Base-by-base conservation (phyloP, 306 rosid species). In the Hylodesmum podocarpum region DNA sequence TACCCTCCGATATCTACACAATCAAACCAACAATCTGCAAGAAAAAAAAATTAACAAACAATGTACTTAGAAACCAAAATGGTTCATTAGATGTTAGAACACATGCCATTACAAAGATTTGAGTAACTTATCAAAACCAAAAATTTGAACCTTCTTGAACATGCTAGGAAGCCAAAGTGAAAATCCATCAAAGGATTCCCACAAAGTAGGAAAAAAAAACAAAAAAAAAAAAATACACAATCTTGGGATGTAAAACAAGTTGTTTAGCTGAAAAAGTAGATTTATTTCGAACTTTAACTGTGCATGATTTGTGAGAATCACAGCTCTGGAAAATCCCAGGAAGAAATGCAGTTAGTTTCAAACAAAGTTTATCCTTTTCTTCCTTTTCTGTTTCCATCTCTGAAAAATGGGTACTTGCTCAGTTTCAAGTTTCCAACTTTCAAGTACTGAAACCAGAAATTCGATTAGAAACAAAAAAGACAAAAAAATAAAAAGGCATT, bases 1-100 rank as follows among this genome's bases (percentile, higher is more conserved):
- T 43, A 1, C 66, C 78, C 22, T 79, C 64, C 76, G 43, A 29
- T 49, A 44, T 68, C 47, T 53, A 67, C 28, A 39, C 34, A 25
- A 53, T 66, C 83, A 82, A 76, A 76, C 69, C 40, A 84, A 81
- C 62, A 88, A 88, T 71, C 88, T 90, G 89, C 88, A 79, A 29
- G 53, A 15, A 44, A 39, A 44, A 39, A n/a, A 36, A 81, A 29
- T 16, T 28, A 66, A 78, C 4, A 14, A 37, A 28, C 6, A 46
- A 54, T 37, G 33, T 39, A 43, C 24, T 63, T 3, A 69, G 46
- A 68, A 72, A 6, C 0, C 31, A 73, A 78, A 31, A 73, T 8
- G 46, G 27, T 2, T 4, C 43, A 61, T 61, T 33, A 61, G 19
- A 61, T 12, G 59, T 18, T 12, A 15, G 0, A 39, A 24, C 3